Percentiles rank a stretch among this genome's conserved stretches.
phyloP scores from a whole-genome alignment of 345 rosid species.

The Corymbia maculata region DNA sequence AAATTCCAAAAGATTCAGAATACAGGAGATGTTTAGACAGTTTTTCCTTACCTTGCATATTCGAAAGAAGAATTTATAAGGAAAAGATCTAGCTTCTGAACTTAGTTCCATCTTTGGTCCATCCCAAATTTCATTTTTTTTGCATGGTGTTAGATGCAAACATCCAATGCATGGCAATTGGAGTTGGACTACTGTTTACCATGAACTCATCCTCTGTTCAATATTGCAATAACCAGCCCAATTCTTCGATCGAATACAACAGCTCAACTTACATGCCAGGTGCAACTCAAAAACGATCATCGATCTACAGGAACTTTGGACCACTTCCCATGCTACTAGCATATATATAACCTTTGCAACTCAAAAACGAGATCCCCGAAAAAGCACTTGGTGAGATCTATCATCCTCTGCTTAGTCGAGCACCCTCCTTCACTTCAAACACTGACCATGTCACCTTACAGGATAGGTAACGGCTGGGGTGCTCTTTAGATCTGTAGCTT shows the following conservation, averaged over 20 bases:
- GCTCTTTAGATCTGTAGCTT: not conserved
- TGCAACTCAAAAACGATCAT: not conserved
- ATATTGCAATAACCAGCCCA: not conserved
- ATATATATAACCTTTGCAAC: not conserved
- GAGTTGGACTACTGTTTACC: not conserved
- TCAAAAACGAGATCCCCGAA: not conserved
- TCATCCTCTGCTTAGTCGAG: not conserved
- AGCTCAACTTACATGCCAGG: not conserved
- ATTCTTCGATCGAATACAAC: not conserved
- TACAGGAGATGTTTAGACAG: not conserved
- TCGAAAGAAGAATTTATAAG: not conserved
- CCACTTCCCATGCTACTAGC: not conserved
- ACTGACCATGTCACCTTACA: not conserved
- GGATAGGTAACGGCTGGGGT: not conserved
- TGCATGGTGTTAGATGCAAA: not conserved
- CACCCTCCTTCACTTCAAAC: not conserved
- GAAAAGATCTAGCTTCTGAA: not conserved
- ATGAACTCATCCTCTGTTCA: not conserved
- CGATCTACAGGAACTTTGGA: not conserved
- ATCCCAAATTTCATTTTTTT: not conserved
- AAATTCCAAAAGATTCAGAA: not conserved
- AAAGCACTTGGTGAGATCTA: not conserved
- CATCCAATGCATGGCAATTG: not conserved
- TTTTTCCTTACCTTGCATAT: not conserved
- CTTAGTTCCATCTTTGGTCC: not conserved